Base-by-base conservation (phyloP, 148 eudicot genomes). In the Persicaria tinctoria region DNA sequence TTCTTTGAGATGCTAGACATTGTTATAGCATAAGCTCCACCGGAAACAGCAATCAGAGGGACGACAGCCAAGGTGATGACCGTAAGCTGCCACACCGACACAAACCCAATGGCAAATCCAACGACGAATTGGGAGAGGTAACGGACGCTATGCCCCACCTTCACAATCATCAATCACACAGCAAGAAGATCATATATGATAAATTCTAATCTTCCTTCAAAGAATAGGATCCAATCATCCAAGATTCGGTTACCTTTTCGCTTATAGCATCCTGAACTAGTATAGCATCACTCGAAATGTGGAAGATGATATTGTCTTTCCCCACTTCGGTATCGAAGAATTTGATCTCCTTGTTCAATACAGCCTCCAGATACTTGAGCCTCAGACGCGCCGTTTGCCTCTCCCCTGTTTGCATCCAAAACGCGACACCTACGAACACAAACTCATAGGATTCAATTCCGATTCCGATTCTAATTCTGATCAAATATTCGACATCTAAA, bases 351-450 rank as follows among this genome's bases (percentile, higher is more conserved):
- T 84, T 85, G 72, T 77, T 85, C 47, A 90, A 73, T 18, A 90
- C 82, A 32, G 90, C 86, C 68, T 84, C 81, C 3, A 90, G 88
- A 82, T 88, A 90, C 76, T 79, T 77, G 74, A 84, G 69, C 73
- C 92, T 82, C 50, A 90, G 64, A 17, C 85, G 81, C 3, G 87
- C 90, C 66, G 92, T 81, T 78, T 90, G 96, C 44, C 96, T 87
- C 69, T 90, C 96, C 63, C 96, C 96, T 17, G 96, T 87, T 57
- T 90, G 96, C 84, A 79, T 82, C 96, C 96, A 90, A 59, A 83
- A 90, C 63, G 90, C 90, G 66, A 90, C 92, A 53, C 90, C 92
- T 88, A 77, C 74, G 68, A 46, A 55, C 10, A 23, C 51, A 38
- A 53, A 32, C 50, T 5, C 57, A 8, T 32, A 32, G 41, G 41